These are phyloP conservation scores for Polyplosphaeria fusca DNA, from an alignment of 495 filamentous ascomycete species.

Conservation along the genomic window DNA sequence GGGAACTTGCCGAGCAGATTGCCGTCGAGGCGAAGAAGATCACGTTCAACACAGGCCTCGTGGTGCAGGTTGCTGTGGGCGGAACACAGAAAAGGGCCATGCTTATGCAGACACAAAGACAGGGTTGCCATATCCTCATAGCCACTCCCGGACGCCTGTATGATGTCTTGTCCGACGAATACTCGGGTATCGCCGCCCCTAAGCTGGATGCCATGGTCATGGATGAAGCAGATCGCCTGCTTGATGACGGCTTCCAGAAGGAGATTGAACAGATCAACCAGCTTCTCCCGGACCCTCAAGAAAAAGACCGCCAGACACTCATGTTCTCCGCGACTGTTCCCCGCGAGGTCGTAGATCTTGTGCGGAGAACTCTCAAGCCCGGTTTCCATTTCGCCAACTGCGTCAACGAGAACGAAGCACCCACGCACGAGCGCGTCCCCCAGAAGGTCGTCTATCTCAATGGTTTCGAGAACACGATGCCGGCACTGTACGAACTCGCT, in stretches of 20 bases:
- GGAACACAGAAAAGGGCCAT: conserved; percentile 69
- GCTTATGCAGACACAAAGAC: conserved; percentile 58
- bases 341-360: conserved; percentile 73
- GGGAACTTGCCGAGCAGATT: conserved; percentile 95
- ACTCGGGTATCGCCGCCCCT: conserved; percentile 64
- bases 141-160: conserved; percentile 86
- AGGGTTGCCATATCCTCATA: conserved; percentile 87
- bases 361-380: conserved; percentile 63
- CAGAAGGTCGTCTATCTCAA: conserved; percentile 65
- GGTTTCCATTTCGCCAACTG: conserved; percentile 82
- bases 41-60: conserved; percentile 60
- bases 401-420: conserved; percentile 71
- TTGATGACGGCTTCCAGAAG: conserved; percentile 84
- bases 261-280: conserved; percentile 70
- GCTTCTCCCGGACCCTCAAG: conserved; percentile 57
- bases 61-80: conserved; percentile 84
- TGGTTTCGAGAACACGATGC: conserved; percentile 73
- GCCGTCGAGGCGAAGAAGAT: conserved; percentile 75
- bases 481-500: conserved; percentile 71
- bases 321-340: conserved; percentile 94
- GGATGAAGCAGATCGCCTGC: conserved; percentile 89
- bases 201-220: conserved; percentile 77
- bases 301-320: conserved; percentile 77
- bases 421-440: conserved; percentile 79
- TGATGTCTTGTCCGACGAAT: conserved; percentile 73